Percentiles rank a stretch among this genome's conserved stretches.
These are phyloP conservation scores for Asterochloris sp. DNA, from an alignment of 139 green algal species.

Conservation along the genomic window DNA sequence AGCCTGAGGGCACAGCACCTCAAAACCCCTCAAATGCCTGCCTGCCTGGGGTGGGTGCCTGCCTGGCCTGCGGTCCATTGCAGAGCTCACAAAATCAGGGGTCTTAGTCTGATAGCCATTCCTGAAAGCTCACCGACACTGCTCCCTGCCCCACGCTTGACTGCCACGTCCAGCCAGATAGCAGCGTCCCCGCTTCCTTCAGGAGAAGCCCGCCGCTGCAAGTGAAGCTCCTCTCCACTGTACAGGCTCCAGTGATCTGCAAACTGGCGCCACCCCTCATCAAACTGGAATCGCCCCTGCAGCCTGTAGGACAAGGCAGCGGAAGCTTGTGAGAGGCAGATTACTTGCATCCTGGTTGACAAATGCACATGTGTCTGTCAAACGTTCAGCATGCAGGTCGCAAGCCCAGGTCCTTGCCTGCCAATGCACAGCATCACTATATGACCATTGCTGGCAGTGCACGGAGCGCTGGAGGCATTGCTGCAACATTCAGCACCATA, in stretches of 20 bases:
- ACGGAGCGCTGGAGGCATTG: too few species aligned
- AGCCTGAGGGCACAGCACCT: too few species aligned
- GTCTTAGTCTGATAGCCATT: neutral
- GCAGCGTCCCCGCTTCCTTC: neutral
- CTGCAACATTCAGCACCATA: too few species aligned
- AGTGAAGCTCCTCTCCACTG: slow-evolving; percentile 6
- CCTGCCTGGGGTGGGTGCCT: too few species aligned
- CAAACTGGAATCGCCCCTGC: neutral
- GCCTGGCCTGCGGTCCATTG: too few species aligned
- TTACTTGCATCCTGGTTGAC: neutral
- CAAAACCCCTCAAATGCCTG: too few species aligned
- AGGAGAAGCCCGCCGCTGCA: slow-evolving; percentile 11
- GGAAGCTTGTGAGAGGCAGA: neutral
- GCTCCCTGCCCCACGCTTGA: neutral
- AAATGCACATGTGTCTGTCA: neutral
- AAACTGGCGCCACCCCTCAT: slow-evolving; percentile 1
- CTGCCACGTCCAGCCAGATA: slow-evolving; percentile 5
- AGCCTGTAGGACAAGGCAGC: neutral
- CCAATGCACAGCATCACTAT: too few species aligned
- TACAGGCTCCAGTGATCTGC: neutral
- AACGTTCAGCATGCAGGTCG: too few species aligned
- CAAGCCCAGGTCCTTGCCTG: too few species aligned
- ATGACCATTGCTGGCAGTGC: too few species aligned
- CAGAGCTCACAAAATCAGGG: neutral
- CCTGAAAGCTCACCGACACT: neutral